Conservation (phyloP, 2,329 filamentous ascomycete species). For the Epichloe baconii region DNA sequence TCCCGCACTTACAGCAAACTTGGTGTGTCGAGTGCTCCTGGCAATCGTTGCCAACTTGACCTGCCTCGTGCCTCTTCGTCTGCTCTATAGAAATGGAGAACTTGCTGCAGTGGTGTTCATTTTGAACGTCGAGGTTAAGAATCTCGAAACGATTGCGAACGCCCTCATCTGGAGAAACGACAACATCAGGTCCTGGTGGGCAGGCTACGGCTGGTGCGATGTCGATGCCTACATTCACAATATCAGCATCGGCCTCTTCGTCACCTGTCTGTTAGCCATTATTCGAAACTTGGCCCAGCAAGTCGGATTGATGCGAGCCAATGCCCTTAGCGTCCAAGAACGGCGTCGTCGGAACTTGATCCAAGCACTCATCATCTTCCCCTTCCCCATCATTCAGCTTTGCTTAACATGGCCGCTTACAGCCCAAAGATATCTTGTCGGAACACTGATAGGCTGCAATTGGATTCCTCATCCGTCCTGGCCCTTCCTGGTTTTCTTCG, state of each 20-base stretch:
- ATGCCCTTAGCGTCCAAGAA: conserved; percentile 27
- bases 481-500: conserved; percentile 35
- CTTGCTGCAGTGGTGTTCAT: conserved; percentile 39
- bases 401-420: conserved; percentile 34
- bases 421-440: conserved; percentile 34
- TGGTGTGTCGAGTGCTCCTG: conserved; percentile 34
- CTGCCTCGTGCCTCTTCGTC: conserved; percentile 36
- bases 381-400: conserved; percentile 36
- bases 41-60: conserved; percentile 30
- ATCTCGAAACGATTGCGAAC: conserved; percentile 36
- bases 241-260: conserved; percentile 31
- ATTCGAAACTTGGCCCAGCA: conserved; percentile 40
- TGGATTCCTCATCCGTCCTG: conserved; percentile 31
- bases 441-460: conserved; percentile 36
- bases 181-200: conserved; percentile 36
- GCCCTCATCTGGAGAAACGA: conserved; percentile 40
- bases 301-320: conserved; percentile 31
- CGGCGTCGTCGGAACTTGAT: conserved; percentile 27
- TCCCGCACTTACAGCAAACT: conserved; percentile 28
- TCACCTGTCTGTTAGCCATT: conserved; percentile 39
- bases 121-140: conserved; percentile 29
- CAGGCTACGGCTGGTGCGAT: conserved; percentile 41
- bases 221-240: conserved; percentile 35
- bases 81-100: conserved; percentile 40
- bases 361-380: conserved; percentile 42